phyloP scores from a whole-genome alignment of 768 basidiomycete species.

The Zangia roseola region DNA sequence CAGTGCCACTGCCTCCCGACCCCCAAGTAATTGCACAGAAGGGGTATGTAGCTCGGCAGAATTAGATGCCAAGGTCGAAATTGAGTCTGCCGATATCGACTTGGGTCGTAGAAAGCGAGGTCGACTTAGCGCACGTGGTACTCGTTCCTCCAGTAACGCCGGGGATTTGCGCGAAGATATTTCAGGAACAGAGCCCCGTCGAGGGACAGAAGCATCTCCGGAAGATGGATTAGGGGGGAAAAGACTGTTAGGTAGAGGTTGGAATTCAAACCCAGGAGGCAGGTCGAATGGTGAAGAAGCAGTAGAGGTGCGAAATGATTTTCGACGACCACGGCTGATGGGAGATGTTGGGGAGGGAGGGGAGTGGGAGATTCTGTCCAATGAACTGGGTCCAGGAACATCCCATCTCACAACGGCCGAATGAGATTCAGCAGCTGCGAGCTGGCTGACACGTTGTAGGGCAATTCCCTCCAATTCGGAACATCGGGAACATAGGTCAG shows the following conservation, averaged over 20 bases:
- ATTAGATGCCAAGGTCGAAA: constrained; percentile 33
- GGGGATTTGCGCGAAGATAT: constrained; percentile 9
- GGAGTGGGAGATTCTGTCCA: constrained; percentile 4
- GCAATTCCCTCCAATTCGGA: constrained; percentile 71
- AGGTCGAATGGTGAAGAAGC: constrained; percentile 41
- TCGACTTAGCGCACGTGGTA: constrained; percentile 17
- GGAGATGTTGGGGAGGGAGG: constrained; percentile 25
- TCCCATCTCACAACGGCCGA: constrained; percentile 18
- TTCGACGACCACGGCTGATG: constrained; percentile 14
- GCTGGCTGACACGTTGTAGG: constrained; percentile 61
- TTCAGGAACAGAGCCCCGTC: constrained; percentile 30
- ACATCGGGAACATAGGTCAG: constrained; percentile 60
- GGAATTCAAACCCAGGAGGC: not conserved
- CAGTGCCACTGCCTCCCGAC: not conserved
- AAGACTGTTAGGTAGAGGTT: constrained; percentile 1
- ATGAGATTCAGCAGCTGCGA: constrained; percentile 34
- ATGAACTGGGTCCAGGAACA: not conserved
- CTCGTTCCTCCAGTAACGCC: constrained; percentile 17
- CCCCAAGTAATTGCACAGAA: constrained; percentile 3
- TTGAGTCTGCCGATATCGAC: constrained; percentile 57
- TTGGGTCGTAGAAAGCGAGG: constrained; percentile 40
- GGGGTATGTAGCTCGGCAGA: constrained; percentile 8
- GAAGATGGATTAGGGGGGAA: constrained; percentile 2
- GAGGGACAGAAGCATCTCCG: constrained; percentile 15
- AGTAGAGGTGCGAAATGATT: constrained; percentile 45